These are phyloP conservation scores for Porphyrellus cyaneotinctus DNA, from an alignment of 768 basidiomycete species.

Conservation along the genomic window DNA sequence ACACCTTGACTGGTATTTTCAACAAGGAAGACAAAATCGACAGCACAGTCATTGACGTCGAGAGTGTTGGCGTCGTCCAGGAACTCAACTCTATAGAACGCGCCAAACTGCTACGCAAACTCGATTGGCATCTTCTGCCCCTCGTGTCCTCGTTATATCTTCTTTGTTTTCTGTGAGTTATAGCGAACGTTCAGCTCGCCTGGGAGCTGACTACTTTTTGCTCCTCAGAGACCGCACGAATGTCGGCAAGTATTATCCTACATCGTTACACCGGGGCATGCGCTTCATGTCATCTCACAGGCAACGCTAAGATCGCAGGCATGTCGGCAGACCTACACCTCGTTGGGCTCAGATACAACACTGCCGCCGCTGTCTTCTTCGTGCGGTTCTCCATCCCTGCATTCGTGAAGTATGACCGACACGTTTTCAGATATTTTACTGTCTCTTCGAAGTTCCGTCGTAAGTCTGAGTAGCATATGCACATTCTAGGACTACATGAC, in stretches of 20 bases:
- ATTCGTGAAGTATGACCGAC: background rate
- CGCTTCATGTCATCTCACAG: too few species aligned
- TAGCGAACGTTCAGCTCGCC: background rate
- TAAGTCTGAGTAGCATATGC: conserved; percentile 13
- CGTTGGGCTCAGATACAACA: conserved; percentile 34
- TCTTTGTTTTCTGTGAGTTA: conserved; percentile 43
- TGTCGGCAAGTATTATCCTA: conserved; percentile 32
- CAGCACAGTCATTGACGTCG: too few species aligned
- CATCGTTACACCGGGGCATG: background rate
- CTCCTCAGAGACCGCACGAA: conserved; percentile 40
- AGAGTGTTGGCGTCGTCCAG: too few species aligned
- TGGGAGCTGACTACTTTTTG: background rate
- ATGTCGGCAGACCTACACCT: conserved; percentile 38
- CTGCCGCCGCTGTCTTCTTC: conserved; percentile 38
- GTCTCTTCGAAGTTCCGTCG: conserved; percentile 38
- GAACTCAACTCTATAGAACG: conserved; percentile 20
- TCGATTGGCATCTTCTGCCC: conserved; percentile 43
- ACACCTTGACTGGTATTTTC: too few species aligned
- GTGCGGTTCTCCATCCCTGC: conserved; percentile 11
- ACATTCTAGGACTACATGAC: conserved; percentile 3
- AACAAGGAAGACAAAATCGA: too few species aligned
- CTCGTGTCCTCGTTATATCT: conserved; percentile 43
- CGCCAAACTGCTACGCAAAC: conserved; percentile 35
- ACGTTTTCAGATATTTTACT: conserved; percentile 31
- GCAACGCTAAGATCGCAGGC: conserved; percentile 44